These are phyloP conservation scores for Fonsecaea erecta DNA, from an alignment of 2,329 filamentous ascomycete genomes.

Conservation along the genomic window DNA sequence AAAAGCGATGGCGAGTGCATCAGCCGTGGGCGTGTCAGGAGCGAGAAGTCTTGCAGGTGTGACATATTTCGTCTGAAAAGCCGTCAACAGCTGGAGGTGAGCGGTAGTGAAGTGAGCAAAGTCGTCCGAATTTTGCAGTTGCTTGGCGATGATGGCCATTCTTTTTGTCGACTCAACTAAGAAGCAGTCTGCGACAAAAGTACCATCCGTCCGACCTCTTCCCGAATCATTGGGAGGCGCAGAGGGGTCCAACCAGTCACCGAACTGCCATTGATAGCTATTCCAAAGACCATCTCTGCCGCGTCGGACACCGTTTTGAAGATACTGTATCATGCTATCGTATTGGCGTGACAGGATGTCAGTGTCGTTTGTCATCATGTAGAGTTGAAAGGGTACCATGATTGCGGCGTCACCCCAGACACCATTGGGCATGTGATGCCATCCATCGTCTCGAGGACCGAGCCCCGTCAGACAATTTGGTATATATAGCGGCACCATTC, in stretches of 20 bases:
- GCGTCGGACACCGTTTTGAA: conserved; percentile 44
- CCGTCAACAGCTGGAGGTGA: conserved; percentile 32
- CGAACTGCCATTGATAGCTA: conserved; percentile 43
- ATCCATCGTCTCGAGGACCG: not conserved
- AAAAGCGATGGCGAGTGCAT: conserved; percentile 39
- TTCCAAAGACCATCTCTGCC: conserved; percentile 45
- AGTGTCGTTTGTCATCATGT: conserved; percentile 43
- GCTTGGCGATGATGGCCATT: conserved; percentile 40
- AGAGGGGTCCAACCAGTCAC: conserved; percentile 50
- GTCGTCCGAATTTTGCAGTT: conserved; percentile 37
- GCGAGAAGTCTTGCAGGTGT: conserved; percentile 39
- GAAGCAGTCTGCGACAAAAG: conserved; percentile 48
- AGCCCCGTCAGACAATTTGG: conserved; percentile 35
- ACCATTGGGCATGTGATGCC: conserved; percentile 37
- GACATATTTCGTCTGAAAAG: conserved; percentile 43
- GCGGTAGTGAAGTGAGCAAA: conserved; percentile 36
- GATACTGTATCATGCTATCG: conserved; percentile 44
- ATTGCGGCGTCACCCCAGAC: conserved; percentile 50
- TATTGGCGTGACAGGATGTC: conserved; percentile 46
- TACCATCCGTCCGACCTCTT: conserved; percentile 41
- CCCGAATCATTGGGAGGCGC: conserved; percentile 45
- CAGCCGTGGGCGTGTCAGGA: conserved; percentile 43
- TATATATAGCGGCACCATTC: conserved; percentile 43
- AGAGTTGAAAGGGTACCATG: conserved; percentile 45
- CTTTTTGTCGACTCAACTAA: conserved; percentile 44